Evolutionary conservation across 2,329 filamentous ascomycete species (phyloP).

Genomic region (Colletotrichum eleusines): DNA sequence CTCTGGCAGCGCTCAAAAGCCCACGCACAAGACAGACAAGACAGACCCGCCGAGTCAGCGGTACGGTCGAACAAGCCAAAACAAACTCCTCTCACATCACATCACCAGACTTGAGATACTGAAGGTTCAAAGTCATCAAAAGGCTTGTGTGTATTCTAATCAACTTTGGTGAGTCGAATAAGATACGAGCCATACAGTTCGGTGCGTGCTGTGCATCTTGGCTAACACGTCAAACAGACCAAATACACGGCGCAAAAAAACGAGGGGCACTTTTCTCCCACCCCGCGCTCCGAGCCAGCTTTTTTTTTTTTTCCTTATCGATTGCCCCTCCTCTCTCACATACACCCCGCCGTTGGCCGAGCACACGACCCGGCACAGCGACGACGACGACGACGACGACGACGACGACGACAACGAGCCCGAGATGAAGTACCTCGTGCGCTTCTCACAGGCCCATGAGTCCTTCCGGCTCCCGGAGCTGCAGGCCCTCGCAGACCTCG

Average conservation of each 20-base stretch:
- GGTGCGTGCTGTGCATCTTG: neutral
- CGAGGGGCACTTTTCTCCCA: slow-evolving; percentile 37
- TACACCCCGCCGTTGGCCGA: neutral
- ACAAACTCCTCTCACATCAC: neutral
- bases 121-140: too few relatives aligned
- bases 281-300: slow-evolving; percentile 24
- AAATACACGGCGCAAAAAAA: slow-evolving; percentile 3
- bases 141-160: too few relatives aligned
- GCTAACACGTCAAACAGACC: neutral
- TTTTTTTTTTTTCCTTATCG: slow-evolving; percentile 6
- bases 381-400: neutral
- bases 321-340: slow-evolving; percentile 16
- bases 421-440: slow-evolving; percentile 83
- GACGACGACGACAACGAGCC: neutral
- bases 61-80: neutral
- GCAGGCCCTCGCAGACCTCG: slow-evolving; percentile 79
- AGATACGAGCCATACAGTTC: neutral
- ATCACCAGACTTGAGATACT: neutral
- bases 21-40: neutral
- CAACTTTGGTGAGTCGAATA: neutral
- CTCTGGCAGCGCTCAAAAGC: neutral
- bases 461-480: slow-evolving; percentile 90
- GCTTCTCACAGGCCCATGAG: slow-evolving; percentile 90
- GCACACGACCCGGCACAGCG: neutral
- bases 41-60: slow-evolving; percentile 29